A percentile compares a stretch with the other conserved stretches of the same genome.
Conservation (phyloP, 148 eudicot species). For the Spergularia marina region DNA sequence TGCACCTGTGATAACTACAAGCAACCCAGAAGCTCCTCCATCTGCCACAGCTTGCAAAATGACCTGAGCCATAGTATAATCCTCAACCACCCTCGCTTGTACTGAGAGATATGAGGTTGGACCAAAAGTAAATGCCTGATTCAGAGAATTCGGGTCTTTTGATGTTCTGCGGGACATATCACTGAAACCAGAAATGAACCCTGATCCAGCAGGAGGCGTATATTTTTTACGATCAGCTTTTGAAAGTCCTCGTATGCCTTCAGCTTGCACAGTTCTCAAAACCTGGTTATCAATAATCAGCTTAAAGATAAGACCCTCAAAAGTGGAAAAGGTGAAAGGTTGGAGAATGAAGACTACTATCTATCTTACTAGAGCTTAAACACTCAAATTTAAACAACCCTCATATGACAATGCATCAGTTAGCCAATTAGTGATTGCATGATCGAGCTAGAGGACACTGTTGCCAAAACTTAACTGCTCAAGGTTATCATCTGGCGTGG, state of each 20-base stretch:
- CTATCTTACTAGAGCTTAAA: slow-evolving; percentile 5
- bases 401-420: background rate
- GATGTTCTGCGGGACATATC: slow-evolving; percentile 66
- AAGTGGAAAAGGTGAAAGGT: background rate
- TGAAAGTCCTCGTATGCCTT: slow-evolving; percentile 85
- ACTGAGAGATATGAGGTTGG: slow-evolving; percentile 85
- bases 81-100: slow-evolving; percentile 89
- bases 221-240: slow-evolving; percentile 74
- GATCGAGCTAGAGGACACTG: slow-evolving; percentile 2
- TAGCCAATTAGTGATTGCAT: background rate
- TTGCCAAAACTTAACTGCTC: background rate
- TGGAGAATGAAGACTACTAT: background rate
- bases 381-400: background rate
- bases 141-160: slow-evolving; percentile 45
- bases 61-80: slow-evolving; percentile 77
- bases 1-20: slow-evolving; percentile 88
- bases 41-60: slow-evolving; percentile 64
- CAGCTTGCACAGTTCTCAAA: slow-evolving; percentile 93
- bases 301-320: background rate
- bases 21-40: slow-evolving; percentile 72
- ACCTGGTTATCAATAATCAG: slow-evolving; percentile 39
- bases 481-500: background rate
- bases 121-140: slow-evolving; percentile 60
- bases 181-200: slow-evolving; percentile 77
- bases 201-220: slow-evolving; percentile 98